A percentile compares a stretch with the other conserved stretches of the same genome.
Evolutionary conservation across 202 grass and related monocot genomes (phyloP).

Genomic region (Brachypodium distachyon): DNA sequence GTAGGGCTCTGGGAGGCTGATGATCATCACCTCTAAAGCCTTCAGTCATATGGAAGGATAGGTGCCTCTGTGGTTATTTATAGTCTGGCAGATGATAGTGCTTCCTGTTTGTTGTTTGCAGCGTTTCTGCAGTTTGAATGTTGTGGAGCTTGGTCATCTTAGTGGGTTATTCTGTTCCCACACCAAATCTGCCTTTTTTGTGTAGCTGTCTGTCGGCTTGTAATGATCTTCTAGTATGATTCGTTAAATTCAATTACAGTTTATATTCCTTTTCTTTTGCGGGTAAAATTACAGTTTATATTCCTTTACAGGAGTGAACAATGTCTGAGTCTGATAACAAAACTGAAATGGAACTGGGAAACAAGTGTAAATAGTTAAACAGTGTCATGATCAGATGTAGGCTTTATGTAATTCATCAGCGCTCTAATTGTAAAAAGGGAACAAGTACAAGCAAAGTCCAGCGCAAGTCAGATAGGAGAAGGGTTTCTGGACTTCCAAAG

Average conservation of each 20-base stretch:
- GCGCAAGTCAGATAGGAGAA: not conserved
- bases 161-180: not conserved
- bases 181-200: not conserved
- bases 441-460: not conserved
- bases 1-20: not conserved
- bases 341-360: not conserved
- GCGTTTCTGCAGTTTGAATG: not conserved
- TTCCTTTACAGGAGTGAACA: not conserved
- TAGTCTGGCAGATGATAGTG: not conserved
- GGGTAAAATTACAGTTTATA: not conserved
- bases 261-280: not conserved
- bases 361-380: not conserved
- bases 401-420: not conserved
- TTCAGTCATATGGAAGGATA: not conserved
- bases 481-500: not conserved
- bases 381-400: not conserved
- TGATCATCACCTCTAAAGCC: not conserved
- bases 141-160: not conserved
- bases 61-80: not conserved
- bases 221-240: not conserved
- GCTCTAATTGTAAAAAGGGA: not conserved
- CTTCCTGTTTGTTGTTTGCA: not conserved
- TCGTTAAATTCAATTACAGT: not conserved
- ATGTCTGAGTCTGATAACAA: not conserved
- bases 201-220: not conserved